Conservation (phyloP, 805 yeast species). For the Nakazawaea ishiwadae region DNA sequence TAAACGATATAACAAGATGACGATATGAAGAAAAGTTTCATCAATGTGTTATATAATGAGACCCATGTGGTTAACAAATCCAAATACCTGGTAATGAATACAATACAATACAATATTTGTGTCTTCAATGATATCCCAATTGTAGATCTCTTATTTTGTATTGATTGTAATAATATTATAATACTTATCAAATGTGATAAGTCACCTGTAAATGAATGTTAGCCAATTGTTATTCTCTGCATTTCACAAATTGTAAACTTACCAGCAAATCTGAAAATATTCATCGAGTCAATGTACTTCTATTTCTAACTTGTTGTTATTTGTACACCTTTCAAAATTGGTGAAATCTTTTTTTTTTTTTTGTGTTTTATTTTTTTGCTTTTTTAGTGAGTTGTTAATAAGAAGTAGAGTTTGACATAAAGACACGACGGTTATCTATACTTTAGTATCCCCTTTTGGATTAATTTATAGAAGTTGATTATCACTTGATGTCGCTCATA, state of each 20-base stretch:
- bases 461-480: too few species aligned
- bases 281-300: conserved; percentile 27
- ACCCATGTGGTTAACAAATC: conserved; percentile 54
- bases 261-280: conserved; percentile 34
- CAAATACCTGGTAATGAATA: conserved; percentile 68
- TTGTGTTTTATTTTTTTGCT: too few species aligned
- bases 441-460: too few species aligned
- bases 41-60: conserved; percentile 69
- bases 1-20: conserved; percentile 73
- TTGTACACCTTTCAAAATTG: background rate
- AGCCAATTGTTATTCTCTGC: background rate
- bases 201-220: conserved; percentile 47
- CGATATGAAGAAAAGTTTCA: conserved; percentile 78
- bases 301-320: background rate
- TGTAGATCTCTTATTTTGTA: conserved; percentile 58
- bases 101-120: conserved; percentile 71
- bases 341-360: background rate
- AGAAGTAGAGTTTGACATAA: too few species aligned
- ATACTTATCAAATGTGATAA: conserved; percentile 79
- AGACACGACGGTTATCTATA: too few species aligned
- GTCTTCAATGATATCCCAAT: conserved; percentile 88
- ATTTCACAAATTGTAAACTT: background rate
- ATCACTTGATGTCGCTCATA: too few species aligned
- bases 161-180: conserved; percentile 67
- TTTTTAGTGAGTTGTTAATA: too few species aligned